Evolutionary conservation across 75 land plant species (phyloP), one percentile per base, ranked within the genome.

Genomic region (Larix kaempferi): DNA sequence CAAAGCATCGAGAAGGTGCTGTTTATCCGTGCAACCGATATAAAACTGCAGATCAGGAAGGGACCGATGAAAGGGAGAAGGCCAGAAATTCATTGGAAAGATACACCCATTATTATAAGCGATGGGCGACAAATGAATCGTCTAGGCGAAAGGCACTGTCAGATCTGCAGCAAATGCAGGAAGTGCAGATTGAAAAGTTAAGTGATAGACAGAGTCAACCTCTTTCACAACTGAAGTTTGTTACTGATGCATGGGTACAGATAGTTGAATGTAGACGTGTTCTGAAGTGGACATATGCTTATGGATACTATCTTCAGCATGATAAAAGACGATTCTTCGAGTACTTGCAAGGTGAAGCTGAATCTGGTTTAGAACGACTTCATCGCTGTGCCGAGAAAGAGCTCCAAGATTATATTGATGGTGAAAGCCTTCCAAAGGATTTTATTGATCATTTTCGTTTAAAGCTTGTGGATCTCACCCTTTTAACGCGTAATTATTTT

Each of bases 361-460:
- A 97, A 76, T 85, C 95, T 74, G 95, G 95, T 26, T 80, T 97
- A 57, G 99, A 97, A 74, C 80, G 99, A 57, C 93, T 97, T 58
- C 99, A 94, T 85, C 95, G 91, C 76, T 97, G 98, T 88, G 99
- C 92, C 10, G 99, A 97, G 78, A 94, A 97, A 84, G 99, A 97
- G 55, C 76, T 97, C 49, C 91, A 85, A 58, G 52, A 21, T 3
- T 97, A 81, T 75, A 86, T 94, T 62, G 94, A 80, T 60, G 92
- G 83, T 14, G 98, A 94, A 19, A 77, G 83, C 49, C 89, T 87
- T 27, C 73, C 73, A 17, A 84, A 83, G 59, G 81, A 82, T 14
- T 97, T 97, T 83, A 92, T 87, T 81, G 99, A 96, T 8, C n/a
- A 97, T 6, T 97, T 94, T 71, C 94, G 95, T 13, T 89, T 93